Base-by-base conservation (phyloP, 1,139 yeast species). In the Candida sp. region DNA sequence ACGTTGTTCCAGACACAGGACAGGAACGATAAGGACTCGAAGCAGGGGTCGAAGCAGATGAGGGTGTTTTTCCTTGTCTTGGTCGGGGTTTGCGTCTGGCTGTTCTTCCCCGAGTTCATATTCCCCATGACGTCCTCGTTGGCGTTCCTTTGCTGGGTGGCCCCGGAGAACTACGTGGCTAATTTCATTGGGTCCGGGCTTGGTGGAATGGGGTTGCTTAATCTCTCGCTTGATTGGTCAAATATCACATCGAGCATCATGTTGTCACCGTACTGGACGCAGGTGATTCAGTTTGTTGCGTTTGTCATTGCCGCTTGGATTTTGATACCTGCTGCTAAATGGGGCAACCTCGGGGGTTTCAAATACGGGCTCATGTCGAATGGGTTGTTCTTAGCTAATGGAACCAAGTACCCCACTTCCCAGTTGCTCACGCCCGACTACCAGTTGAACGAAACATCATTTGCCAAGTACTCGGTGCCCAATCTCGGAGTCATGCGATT, bases 231-330 rank as follows among this genome's bases (percentile, higher is more conserved):
- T 34, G 81, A 77, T 54, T 77, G 82, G 81, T 69, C 80, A 41
- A 77, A 77, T 51, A 71, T 77, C 44, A 74, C 81, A 2, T 75
- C 80, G 0, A 53, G 66, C 1, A 76, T 77, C 30, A 72, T 77
- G 80, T 54, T 77, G 22, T 69, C 65, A 59, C 81, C 81, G 3
- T 77, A 76, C 57, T 76, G 80, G 79, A 70, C 78, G 8, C 78
- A 75, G 47, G 70, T 71, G n/a, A 65, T 77, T 44, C 75, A 75
- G 53, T 77, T 77, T 56, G 48, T 63, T 11, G 81, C 76, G 0
- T 77, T 75, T 62, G 72, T 66, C 3, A 9, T 70, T 3, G 67
- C 75, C 28, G 76, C 80, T 28, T 78, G 81, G 81, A 54, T 73
- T 1, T 59, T 75, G 27, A 62, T 77, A 34, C 82, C 82, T 0